A percentile compares a stretch with the other conserved stretches of the same genome.
Evolutionary conservation across 805 yeast genomes (phyloP).

Genomic region (Torulaspora delbrueckii): DNA sequence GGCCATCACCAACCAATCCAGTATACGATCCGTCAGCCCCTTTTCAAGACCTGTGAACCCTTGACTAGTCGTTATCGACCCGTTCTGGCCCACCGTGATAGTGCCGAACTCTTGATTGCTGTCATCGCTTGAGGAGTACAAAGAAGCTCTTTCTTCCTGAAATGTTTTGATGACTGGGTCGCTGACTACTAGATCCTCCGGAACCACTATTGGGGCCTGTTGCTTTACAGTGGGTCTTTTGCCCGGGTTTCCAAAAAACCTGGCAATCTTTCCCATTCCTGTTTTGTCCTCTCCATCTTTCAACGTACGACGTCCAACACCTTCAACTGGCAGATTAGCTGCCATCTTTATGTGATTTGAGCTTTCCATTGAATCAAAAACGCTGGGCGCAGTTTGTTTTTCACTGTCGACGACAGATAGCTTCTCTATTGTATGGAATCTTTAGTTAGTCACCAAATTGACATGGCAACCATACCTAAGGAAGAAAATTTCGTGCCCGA

Average conservation of each 20-base stretch:
- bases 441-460: background rate
- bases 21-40: conserved; percentile 19
- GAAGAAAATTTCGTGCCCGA: background rate
- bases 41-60: conserved; percentile 30
- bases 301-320: too few relatives aligned
- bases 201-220: conserved; percentile 12
- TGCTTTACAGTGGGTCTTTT: conserved; percentile 15
- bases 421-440: background rate
- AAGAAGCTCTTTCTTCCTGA: conserved; percentile 7
- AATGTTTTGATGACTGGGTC: background rate
- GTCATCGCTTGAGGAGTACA: conserved; percentile 15
- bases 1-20: conserved; percentile 26
- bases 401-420: too few relatives aligned
- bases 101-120: conserved; percentile 14
- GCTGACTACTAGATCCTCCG: background rate
- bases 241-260: conserved; percentile 26
- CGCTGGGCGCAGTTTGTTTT: background rate
- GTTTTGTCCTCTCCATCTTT: background rate
- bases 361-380: background rate
- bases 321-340: background rate
- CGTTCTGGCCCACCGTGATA: conserved; percentile 15
- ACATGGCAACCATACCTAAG: background rate
- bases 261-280: conserved; percentile 21
- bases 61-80: conserved; percentile 18
- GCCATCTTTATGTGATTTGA: background rate